phyloP scores from a whole-genome alignment of 768 basidiomycete species.

The Phylloporus arenicola region DNA sequence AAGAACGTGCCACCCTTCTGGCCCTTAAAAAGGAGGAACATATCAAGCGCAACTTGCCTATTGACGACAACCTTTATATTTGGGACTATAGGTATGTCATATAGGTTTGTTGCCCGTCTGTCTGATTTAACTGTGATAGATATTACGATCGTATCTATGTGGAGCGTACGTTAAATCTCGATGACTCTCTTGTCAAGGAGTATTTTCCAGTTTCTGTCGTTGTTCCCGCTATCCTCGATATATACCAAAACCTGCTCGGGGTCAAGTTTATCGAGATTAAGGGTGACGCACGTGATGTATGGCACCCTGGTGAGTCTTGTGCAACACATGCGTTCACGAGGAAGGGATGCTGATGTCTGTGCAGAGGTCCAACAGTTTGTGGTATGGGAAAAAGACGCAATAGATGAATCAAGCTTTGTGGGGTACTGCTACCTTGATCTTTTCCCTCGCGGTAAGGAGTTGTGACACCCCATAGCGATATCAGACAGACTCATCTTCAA shows the following conservation, averaged over 20 bases:
- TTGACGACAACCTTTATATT: slow-evolving; percentile 69
- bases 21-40: slow-evolving; percentile 74
- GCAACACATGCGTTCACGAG: not conserved
- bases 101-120: not conserved
- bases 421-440: slow-evolving; percentile 88
- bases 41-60: slow-evolving; percentile 48
- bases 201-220: slow-evolving; percentile 86
- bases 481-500: not conserved
- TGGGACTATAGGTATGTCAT: slow-evolving; percentile 72
- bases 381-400: slow-evolving; percentile 79
- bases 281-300: slow-evolving; percentile 55
- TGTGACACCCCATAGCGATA: too few species aligned
- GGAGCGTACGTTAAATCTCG: slow-evolving; percentile 62
- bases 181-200: slow-evolving; percentile 78
- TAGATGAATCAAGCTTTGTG: slow-evolving; percentile 66
- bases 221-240: slow-evolving; percentile 73
- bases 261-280: slow-evolving; percentile 59
- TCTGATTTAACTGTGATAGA: slow-evolving; percentile 11
- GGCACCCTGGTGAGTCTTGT: slow-evolving; percentile 64
- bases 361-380: slow-evolving; percentile 73
- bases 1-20: slow-evolving; percentile 66
- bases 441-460: slow-evolving; percentile 63
- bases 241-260: slow-evolving; percentile 78
- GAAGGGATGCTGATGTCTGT: not conserved
- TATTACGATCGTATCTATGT: slow-evolving; percentile 40